Conservation (phyloP, 495 filamentous ascomycete genomes). For the Trichodelitschia bisporula region DNA sequence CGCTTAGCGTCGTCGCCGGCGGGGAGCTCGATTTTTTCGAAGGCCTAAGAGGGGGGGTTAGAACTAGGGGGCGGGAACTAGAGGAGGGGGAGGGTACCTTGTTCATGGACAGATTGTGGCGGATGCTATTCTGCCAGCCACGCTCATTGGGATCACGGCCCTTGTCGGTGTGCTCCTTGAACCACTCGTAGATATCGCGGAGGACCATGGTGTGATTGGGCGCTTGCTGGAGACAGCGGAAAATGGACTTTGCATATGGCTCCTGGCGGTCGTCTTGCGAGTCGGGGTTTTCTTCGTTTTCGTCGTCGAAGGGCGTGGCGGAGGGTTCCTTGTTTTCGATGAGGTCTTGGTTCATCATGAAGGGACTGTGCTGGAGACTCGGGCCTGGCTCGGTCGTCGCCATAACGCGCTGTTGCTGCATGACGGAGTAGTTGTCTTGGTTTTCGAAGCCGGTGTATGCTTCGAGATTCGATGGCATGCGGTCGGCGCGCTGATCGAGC, state of each 20-base stretch:
- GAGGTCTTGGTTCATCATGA: too few relatives aligned
- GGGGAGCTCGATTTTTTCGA: conserved; percentile 29
- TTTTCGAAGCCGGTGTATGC: too few relatives aligned
- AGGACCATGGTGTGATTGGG: conserved; percentile 46
- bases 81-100: too few relatives aligned
- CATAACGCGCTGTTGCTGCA: too few relatives aligned
- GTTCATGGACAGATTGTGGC: conserved; percentile 97
- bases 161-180: conserved; percentile 57
- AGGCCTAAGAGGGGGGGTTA: conserved; percentile 33
- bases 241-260: conserved; percentile 73
- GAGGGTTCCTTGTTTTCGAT: too few relatives aligned
- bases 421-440: too few relatives aligned
- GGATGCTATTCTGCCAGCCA: conserved; percentile 94
- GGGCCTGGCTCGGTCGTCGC: too few relatives aligned
- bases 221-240: conserved; percentile 40
- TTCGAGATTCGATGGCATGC: too few relatives aligned
- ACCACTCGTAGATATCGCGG: conserved; percentile 80
- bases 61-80: too few relatives aligned
- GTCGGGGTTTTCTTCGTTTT: conserved; percentile 8
- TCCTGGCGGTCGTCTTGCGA: conserved; percentile 16
- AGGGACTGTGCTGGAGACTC: too few relatives aligned
- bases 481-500: too few relatives aligned
- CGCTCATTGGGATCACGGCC: conserved; percentile 29
- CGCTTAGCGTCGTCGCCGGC: conserved; percentile 26
- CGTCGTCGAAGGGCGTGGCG: conserved; percentile 1